Conservation (phyloP, 2,329 filamentous ascomycete genomes). For the Fusarium agapanthi region DNA sequence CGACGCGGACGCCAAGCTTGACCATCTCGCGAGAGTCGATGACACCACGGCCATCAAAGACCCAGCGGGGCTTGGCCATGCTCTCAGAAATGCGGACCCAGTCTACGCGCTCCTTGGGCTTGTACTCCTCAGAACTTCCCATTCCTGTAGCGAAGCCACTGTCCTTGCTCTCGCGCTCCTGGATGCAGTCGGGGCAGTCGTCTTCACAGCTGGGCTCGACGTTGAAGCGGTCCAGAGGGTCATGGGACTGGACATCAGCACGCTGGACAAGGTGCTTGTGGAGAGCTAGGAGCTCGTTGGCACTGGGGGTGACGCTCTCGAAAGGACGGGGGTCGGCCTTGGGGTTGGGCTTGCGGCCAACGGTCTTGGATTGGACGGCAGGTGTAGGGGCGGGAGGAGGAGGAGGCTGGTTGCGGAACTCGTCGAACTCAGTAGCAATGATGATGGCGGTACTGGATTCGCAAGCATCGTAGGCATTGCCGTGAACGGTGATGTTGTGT, state of each 20-base stretch:
- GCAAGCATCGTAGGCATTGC: conserved; percentile 60
- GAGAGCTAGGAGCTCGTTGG: conserved; percentile 58
- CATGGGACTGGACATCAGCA: conserved; percentile 43
- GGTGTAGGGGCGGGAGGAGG: conserved; percentile 43
- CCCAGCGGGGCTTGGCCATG: conserved; percentile 64
- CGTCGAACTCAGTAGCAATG: conserved; percentile 66
- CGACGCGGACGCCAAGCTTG: conserved; percentile 60
- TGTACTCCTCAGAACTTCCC: conserved; percentile 55
- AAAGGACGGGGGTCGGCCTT: conserved; percentile 60
- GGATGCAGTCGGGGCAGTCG: conserved; percentile 61
- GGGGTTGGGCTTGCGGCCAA: conserved; percentile 50
- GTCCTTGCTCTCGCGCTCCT: conserved; percentile 50
- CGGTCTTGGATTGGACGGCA: conserved; percentile 43
- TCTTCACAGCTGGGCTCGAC: conserved; percentile 55
- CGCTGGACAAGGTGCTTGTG: conserved; percentile 57
- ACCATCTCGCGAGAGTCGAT: conserved; percentile 59
- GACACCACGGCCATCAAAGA: conserved; percentile 66
- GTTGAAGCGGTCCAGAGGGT: conserved; percentile 58
- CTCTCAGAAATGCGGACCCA: conserved; percentile 59
- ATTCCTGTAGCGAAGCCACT: conserved; percentile 54
- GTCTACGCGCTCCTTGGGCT: conserved; percentile 58
- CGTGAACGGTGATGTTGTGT: conserved; percentile 57
- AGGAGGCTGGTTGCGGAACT: conserved; percentile 58
- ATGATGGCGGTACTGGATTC: conserved; percentile 58
- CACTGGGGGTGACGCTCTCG: conserved; percentile 46